Base-by-base conservation (phyloP, 352 stramenopile genomes). In the Globisporangium spinosum region DNA sequence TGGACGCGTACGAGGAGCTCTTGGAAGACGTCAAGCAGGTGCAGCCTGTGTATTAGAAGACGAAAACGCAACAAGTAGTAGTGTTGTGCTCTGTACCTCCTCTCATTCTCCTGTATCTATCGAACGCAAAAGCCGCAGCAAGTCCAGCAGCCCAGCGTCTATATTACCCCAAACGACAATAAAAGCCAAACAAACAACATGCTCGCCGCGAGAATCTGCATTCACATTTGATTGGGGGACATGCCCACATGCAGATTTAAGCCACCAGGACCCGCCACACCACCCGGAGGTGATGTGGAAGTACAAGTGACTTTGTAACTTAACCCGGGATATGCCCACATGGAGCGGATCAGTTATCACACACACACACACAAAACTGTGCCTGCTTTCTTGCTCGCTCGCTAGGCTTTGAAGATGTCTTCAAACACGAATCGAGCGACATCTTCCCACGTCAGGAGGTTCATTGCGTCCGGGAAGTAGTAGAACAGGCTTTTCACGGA, bases 1-100 rank as follows among this genome's bases (percentile, higher is more conserved):
- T 95, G 71, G 91, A 97, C 25, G 83, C 89, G 27, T 98, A 97
- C 78, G 85, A 97, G 51, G 89, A 98, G 76, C 77, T 97, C 58
- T 70, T 97, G 35, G 77, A 82, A 65, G 90, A 98, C 49, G 87
- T 97, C 61, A 96, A 97, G 79, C 75, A 95, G 76, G 73, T 96
- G 59, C 88, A 95, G 76, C 80, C 81, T 47, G 83, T 82, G 70
- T 95, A 94, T 82, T 95, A 93, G 77, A 77, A 56, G 55, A 63
- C 32, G 1, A 32, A 58, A 25, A 68, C 56, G 53, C 64, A 68
- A 73, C 65, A 75, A 68, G 63, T 65, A 68, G 63, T 65, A 55
- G 43, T 69, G 25, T 65, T 47, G 56, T 65, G 38, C 38, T 43
- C 25, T 65, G 64, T 35, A 65, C 23, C 54, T 49, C 51, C 51